Conservation (phyloP, 768 basidiomycete species). For the Botryobasidium botryosum region DNA sequence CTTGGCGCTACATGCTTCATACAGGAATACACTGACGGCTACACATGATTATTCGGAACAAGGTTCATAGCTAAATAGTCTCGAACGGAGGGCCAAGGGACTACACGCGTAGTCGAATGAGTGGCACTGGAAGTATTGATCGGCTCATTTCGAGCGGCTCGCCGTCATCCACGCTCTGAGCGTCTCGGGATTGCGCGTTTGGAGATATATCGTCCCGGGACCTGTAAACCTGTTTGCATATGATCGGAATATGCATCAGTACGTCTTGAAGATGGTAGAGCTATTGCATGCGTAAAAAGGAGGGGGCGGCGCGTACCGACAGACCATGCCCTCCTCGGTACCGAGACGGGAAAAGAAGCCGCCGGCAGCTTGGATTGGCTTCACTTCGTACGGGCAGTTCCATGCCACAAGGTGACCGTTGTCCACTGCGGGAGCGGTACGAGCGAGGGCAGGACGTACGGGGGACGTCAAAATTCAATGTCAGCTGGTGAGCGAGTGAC, state of each 20-base stretch:
- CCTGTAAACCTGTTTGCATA: slow-evolving; percentile 23
- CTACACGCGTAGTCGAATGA: too few relatives aligned
- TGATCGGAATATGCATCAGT: not conserved
- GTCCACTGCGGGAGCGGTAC: slow-evolving; percentile 17
- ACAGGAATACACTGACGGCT: too few relatives aligned
- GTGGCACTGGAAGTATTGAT: too few relatives aligned
- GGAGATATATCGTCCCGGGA: slow-evolving; percentile 21
- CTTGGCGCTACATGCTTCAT: too few relatives aligned
- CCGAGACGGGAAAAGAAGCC: slow-evolving; percentile 18
- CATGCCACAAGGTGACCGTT: slow-evolving; percentile 24
- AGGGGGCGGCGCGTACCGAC: slow-evolving; percentile 15
- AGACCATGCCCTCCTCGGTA: slow-evolving; percentile 22
- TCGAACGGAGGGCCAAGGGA: too few relatives aligned
- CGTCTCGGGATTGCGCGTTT: slow-evolving; percentile 20
- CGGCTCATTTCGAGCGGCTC: too few relatives aligned
- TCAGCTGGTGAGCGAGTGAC: too few relatives aligned
- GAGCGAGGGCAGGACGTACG: too few relatives aligned
- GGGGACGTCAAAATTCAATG: too few relatives aligned
- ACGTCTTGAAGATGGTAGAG: not conserved
- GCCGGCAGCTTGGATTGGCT: slow-evolving; percentile 20
- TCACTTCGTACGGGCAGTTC: slow-evolving; percentile 21
- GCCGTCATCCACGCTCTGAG: slow-evolving; percentile 19
- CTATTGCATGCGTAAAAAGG: not conserved
- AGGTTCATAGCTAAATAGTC: too few relatives aligned
- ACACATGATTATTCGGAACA: too few relatives aligned